Conservation (phyloP, 1,139 yeast genomes). For the Blastobotrys raffinosifermentans region DNA sequence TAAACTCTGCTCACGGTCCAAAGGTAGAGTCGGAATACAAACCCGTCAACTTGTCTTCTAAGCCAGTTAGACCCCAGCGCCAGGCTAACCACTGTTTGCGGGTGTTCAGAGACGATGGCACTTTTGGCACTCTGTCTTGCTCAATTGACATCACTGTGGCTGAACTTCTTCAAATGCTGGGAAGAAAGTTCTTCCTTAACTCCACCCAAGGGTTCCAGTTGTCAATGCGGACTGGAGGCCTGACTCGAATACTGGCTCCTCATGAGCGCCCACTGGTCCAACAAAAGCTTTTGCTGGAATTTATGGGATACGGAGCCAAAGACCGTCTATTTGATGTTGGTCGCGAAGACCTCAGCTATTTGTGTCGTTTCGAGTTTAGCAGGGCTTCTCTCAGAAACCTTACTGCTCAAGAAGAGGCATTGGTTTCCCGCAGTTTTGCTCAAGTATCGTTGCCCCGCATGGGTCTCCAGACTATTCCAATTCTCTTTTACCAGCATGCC, state of each 20-base stretch:
- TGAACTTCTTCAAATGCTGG: slow-evolving; percentile 61
- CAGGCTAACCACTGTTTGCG: slow-evolving; percentile 46
- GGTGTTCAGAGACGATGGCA: slow-evolving; percentile 72
- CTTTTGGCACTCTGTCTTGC: slow-evolving; percentile 73
- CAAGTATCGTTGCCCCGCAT: slow-evolving; percentile 70
- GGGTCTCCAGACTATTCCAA: slow-evolving; percentile 79
- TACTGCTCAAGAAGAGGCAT: slow-evolving; percentile 59
- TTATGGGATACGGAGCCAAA: slow-evolving; percentile 73
- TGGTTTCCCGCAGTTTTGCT: slow-evolving; percentile 59
- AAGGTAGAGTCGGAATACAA: slow-evolving; percentile 1
- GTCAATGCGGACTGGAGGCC: slow-evolving; percentile 72
- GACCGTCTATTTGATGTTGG: slow-evolving; percentile 79
- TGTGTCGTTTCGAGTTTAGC: slow-evolving; percentile 79
- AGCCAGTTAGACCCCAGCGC: slow-evolving; percentile 48
- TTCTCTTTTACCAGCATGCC: slow-evolving; percentile 73
- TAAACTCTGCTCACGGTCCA: slow-evolving; percentile 1
- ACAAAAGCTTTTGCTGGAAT: slow-evolving; percentile 64
- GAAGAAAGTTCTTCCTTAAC: slow-evolving; percentile 70
- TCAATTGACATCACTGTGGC: slow-evolving; percentile 72
- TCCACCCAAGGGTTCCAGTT: slow-evolving; percentile 69
- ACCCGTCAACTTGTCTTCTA: not conserved
- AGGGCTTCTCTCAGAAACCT: slow-evolving; percentile 63
- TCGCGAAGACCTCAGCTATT: slow-evolving; percentile 77
- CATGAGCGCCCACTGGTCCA: slow-evolving; percentile 74
- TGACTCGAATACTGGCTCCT: slow-evolving; percentile 66